Evolutionary conservation across 257 asterid species (phyloP), one percentile per base, ranked within the genome.

Genomic region (Nicotiana benthamiana): DNA sequence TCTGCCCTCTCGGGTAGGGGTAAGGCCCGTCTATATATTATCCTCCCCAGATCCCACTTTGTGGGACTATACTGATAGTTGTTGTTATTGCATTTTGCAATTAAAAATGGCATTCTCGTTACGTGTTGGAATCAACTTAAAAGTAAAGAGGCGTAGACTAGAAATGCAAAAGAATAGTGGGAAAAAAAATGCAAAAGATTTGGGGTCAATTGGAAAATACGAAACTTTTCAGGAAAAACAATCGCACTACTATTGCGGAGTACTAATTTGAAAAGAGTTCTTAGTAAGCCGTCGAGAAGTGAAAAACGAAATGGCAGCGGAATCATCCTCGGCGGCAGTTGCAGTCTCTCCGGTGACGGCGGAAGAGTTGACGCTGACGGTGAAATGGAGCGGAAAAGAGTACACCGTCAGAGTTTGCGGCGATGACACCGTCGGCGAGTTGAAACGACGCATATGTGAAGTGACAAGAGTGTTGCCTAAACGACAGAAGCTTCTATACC

Each of bases 311-410:
- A 94, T 93, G 98, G 91, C 97, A 66, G 85, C 87, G 67, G 96
- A 84, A 82, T 84, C 93, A 81, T 57, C 95, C 83, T 83, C 94
- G 17, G 75, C 89, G 80, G 86, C 88, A 26, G 48, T 82, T 84
- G 90, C 84, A 76, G 66, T 56, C n/a, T 89, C 92, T 63, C 84
- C 90, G 83, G 67, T 89, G 81, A 90, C 92, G 79, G 94, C 66
- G 87, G 99, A 95, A 89, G 99, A 93, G 90, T 79, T 95, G 54
- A 93, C 97, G 20, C 86, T 93, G 89, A 85, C 89, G 48, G 99
- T 95, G 84, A 95, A 95, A 82, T 93, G 98, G 99, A 92, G 96
- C 85, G 98, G 99, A 0, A 93, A 92, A 82, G 99, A 93, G 88
- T 89, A 92, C 87, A 93, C 95, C 4, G 92, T 95, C 7, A 88